Evolutionary conservation across 1,284 basidiomycete genomes (phyloP).

Genomic region (Pyrrhoderma noxium): DNA sequence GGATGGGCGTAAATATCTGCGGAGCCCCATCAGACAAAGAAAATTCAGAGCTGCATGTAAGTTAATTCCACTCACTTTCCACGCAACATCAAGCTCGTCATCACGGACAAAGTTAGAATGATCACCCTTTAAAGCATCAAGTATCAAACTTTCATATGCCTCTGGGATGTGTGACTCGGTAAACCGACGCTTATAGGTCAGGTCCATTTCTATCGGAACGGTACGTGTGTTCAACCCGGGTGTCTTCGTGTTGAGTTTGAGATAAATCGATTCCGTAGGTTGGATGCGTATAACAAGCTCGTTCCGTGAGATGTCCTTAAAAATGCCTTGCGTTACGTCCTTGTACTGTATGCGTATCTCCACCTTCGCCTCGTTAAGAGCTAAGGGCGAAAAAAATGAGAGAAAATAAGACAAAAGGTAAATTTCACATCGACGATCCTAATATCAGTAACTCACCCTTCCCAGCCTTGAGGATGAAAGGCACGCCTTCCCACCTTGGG

Average conservation of each 20-base stretch:
- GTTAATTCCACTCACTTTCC: slow-evolving; percentile 61
- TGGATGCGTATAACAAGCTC: slow-evolving; percentile 95
- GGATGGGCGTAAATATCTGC: slow-evolving; percentile 89
- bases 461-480: slow-evolving; percentile 94
- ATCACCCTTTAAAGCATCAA: slow-evolving; percentile 84
- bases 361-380: slow-evolving; percentile 94
- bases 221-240: slow-evolving; percentile 86
- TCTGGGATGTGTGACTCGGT: slow-evolving; percentile 84
- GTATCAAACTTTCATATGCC: slow-evolving; percentile 88
- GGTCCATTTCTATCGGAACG: slow-evolving; percentile 91
- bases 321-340: slow-evolving; percentile 92
- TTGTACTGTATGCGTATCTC: slow-evolving; percentile 96
- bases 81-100: slow-evolving; percentile 91
- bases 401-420: slow-evolving; percentile 8
- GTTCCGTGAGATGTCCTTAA: slow-evolving; percentile 90
- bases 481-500: slow-evolving; percentile 94
- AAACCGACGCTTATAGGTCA: slow-evolving; percentile 94
- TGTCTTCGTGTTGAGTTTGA: slow-evolving; percentile 91
- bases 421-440: slow-evolving; percentile 5
- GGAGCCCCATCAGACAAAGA: slow-evolving; percentile 1
- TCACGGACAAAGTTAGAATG: slow-evolving; percentile 92
- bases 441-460: slow-evolving; percentile 59
- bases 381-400: no score
- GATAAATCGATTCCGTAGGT: slow-evolving; percentile 89
- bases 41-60: background rate